Evolutionary conservation across 140 eudicot genomes (phyloP).

Genomic region (Anethum foeniculum): DNA sequence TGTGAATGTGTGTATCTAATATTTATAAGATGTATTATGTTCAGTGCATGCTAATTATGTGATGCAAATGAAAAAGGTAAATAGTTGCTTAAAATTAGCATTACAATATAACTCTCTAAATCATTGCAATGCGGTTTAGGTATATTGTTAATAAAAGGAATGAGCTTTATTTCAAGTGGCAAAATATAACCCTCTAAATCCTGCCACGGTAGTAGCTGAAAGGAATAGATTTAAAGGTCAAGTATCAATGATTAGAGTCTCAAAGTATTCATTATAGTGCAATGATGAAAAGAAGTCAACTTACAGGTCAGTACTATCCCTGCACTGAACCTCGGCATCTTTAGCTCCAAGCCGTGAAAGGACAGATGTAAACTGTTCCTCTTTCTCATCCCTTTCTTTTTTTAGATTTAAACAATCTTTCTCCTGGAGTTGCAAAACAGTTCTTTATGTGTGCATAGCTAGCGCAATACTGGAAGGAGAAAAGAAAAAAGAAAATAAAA

Average conservation of each 20-base stretch:
- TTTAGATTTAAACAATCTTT: conserved; percentile 55
- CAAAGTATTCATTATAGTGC: neutral
- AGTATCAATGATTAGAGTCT: neutral
- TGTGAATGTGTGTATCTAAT: neutral
- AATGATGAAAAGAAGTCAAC: conserved; percentile 14
- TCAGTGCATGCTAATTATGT: neutral
- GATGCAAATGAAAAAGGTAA: neutral
- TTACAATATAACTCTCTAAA: neutral
- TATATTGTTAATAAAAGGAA: neutral
- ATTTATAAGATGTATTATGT: neutral
- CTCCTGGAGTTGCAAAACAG: conserved; percentile 39
- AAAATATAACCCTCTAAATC: neutral
- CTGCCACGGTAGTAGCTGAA: neutral
- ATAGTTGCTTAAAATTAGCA: neutral
- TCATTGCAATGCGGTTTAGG: neutral
- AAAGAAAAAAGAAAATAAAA: neutral
- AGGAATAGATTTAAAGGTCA: neutral
- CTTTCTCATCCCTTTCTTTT: conserved; percentile 50
- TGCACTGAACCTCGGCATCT: conserved; percentile 22
- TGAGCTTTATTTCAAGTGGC: neutral
- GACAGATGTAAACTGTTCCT: conserved; percentile 30
- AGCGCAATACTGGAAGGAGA: neutral
- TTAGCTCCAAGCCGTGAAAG: conserved; percentile 29
- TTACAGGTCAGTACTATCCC: conserved; percentile 32
- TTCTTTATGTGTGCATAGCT: conserved; percentile 8